Percentiles rank a stretch among this genome's conserved stretches.
Evolutionary conservation across 192 early-diverging fungal genomes (phyloP).

Genomic region (Umbelopsis vinacea): DNA sequence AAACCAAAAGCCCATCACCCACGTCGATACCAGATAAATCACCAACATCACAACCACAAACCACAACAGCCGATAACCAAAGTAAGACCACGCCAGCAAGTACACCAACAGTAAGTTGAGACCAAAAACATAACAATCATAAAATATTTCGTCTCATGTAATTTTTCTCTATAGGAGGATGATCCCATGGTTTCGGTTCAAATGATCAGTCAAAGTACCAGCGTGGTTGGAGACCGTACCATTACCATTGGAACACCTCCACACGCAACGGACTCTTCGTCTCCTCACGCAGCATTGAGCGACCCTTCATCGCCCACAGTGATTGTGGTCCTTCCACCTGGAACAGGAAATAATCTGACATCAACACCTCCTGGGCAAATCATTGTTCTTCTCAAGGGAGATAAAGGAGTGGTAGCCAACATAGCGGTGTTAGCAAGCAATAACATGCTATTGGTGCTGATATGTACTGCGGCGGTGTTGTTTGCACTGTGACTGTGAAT

Average conservation of each 20-base stretch:
- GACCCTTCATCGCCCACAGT: slow-evolving; percentile 5
- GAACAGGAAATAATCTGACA: background rate
- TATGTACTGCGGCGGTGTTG: slow-evolving; percentile 1
- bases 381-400: background rate
- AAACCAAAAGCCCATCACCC: background rate
- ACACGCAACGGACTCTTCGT: background rate
- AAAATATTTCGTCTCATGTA: background rate
- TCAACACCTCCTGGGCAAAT: background rate
- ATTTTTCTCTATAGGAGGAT: background rate
- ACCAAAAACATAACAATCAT: no score
- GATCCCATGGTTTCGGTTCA: slow-evolving; percentile 20
- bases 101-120: background rate
- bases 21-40: background rate
- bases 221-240: background rate
- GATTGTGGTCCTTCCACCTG: slow-evolving; percentile 2
- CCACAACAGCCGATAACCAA: background rate
- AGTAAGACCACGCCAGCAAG: background rate
- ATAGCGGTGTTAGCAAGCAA: slow-evolving; percentile 2
- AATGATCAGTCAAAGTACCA: slow-evolving; percentile 4
- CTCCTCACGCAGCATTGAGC: slow-evolving; percentile 2
- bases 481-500: slow-evolving; percentile 1
- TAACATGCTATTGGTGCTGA: slow-evolving; percentile 1
- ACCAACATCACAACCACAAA: background rate
- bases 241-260: slow-evolving; percentile 3
- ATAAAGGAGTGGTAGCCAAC: slow-evolving; percentile 3